phyloP scores from a whole-genome alignment of 2,329 filamentous ascomycete species.

The Hypoxylon sp. region DNA sequence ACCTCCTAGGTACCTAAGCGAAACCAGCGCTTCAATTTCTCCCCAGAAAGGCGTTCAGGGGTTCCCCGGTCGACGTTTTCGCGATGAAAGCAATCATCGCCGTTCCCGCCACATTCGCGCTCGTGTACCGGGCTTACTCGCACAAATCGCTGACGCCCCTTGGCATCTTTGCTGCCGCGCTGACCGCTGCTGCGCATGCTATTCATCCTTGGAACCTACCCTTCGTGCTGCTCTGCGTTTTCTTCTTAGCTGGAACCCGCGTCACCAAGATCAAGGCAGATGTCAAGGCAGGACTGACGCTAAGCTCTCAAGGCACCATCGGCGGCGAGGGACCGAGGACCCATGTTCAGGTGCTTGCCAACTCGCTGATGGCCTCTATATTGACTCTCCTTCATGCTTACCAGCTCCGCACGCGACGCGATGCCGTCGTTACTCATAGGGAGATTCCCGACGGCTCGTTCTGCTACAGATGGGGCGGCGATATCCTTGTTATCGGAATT shows the following conservation, averaged over 20 bases:
- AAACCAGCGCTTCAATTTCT: background rate
- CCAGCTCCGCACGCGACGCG: slow-evolving; percentile 67
- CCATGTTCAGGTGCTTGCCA: slow-evolving; percentile 90
- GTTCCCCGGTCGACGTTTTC: background rate
- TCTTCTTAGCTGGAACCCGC: slow-evolving; percentile 87
- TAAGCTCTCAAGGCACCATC: slow-evolving; percentile 78
- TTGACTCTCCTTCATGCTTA: slow-evolving; percentile 71
- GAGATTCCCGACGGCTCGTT: slow-evolving; percentile 56
- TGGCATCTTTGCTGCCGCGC: slow-evolving; percentile 78
- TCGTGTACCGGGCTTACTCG: slow-evolving; percentile 77
- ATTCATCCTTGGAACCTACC: slow-evolving; percentile 95
- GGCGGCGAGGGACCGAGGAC: slow-evolving; percentile 88
- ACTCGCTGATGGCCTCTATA: slow-evolving; percentile 83
- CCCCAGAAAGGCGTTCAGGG: background rate
- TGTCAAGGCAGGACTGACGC: slow-evolving; percentile 84
- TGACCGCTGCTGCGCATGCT: slow-evolving; percentile 85
- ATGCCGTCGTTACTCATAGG: slow-evolving; percentile 56
- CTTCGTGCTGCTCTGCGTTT: slow-evolving; percentile 85
- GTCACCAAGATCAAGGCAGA: slow-evolving; percentile 93
- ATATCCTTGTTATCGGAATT: slow-evolving; percentile 75
- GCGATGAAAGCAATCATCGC: slow-evolving; percentile 72
- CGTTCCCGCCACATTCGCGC: slow-evolving; percentile 69
- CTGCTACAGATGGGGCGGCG: slow-evolving; percentile 74
- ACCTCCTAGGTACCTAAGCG: background rate
- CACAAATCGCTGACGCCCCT: slow-evolving; percentile 83